A percentile compares a stretch with the other conserved stretches of the same genome.
These are phyloP conservation scores for Paxillus rubicundulus DNA, from an alignment of 768 basidiomycete genomes.

Conservation along the genomic window DNA sequence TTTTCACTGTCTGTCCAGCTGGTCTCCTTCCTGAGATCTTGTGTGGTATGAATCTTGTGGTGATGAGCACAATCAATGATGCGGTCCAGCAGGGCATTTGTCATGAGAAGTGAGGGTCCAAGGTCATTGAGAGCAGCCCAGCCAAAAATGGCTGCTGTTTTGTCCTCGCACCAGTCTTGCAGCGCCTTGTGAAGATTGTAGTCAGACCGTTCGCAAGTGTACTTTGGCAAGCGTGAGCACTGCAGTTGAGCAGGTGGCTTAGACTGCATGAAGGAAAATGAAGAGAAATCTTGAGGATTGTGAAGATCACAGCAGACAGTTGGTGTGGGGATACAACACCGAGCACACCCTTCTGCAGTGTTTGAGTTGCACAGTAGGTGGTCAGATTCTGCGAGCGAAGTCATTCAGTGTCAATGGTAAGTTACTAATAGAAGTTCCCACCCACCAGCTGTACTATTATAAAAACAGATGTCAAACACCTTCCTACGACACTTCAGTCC, in stretches of 20 bases:
- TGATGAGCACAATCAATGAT: constrained; percentile 27
- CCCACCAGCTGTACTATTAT: constrained; percentile 20
- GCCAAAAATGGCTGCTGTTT: constrained; percentile 4
- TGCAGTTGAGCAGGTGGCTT: not conserved
- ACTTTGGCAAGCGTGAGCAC: constrained; percentile 6
- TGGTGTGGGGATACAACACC: constrained; percentile 11
- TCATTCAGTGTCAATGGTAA: not conserved
- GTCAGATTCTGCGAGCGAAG: constrained; percentile 4
- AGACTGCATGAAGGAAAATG: not conserved
- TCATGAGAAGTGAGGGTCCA: constrained; percentile 14
- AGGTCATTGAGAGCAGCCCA: not conserved
- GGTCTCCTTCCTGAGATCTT: constrained; percentile 16
- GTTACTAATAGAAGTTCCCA: not conserved
- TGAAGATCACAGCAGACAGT: constrained; percentile 27
- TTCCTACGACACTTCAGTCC: constrained; percentile 15
- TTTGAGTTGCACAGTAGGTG: constrained; percentile 1
- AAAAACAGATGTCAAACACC: constrained; percentile 17
- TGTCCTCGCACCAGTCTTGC: constrained; percentile 8
- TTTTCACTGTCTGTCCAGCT: constrained; percentile 9
- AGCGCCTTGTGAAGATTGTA: constrained; percentile 6
- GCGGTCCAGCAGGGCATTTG: constrained; percentile 9
- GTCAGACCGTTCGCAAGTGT: not conserved
- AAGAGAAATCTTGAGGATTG: constrained; percentile 8
- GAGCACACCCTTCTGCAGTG: constrained; percentile 9
- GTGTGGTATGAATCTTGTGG: constrained; percentile 13